Evolutionary conservation across 495 filamentous ascomycete species (phyloP), one percentile per base, ranked within the genome.

Genomic region (Podospora bellae-mahoneyi): DNA sequence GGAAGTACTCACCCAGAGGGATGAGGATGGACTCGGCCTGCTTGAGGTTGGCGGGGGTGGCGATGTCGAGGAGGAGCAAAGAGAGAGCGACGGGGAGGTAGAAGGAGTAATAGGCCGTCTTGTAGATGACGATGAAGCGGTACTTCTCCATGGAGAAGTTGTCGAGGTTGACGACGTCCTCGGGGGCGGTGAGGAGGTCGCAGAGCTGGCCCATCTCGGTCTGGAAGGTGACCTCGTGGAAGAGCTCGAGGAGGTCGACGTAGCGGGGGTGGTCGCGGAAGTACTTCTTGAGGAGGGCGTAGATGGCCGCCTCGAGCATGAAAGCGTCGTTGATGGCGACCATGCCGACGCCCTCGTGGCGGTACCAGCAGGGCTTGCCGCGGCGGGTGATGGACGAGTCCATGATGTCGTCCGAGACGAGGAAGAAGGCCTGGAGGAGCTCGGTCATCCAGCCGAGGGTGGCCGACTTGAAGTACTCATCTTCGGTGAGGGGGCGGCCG

Each of bases 321-420:
- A 99, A 97, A 70, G 94, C 89, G 77, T 99, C 95, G 84, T 99
- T 99, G 84, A 99, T 97, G 74, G 95, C 96, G 73, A 97, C 84
- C 87, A 92, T 90, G 72, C 94, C 93, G 26, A 99, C 95, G 32
- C 88, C 85, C 44, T 92, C 88, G 62, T 92, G 86, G 60, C 87
- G 88, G 83, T 97, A 99, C 95, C 95, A 99, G 84, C 95, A 99
- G 3, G 95, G 93, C 79, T 88, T 86, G 65, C 93, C 92, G 69
- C 95, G 92, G 54, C 95, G 91, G 55, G 95, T 99, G 79, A 95
- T 93, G 70, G 90, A 94, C 73, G 84, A 77, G 83, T 99, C 95
- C 95, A 99, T 99, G 72, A 98, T 97, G 80, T 99, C 95, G 80
- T 99, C 95, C 69, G 92, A 93, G 72, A 99, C 95, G 63, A 99